Evolutionary conservation across 192 early-diverging fungal genomes (phyloP).

Genomic region (Linnemannia zychae): DNA sequence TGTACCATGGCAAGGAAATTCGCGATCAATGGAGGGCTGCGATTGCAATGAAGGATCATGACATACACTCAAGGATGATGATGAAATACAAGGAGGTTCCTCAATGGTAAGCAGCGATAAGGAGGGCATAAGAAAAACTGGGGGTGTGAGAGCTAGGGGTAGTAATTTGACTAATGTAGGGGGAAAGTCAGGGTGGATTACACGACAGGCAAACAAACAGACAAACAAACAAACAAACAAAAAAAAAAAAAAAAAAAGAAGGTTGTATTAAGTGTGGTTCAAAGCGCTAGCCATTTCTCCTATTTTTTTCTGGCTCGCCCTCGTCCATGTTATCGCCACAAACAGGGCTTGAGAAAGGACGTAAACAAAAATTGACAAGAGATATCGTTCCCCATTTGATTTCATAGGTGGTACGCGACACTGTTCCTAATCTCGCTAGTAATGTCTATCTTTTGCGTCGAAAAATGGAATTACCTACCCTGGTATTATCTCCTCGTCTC

Average conservation of each 20-base stretch:
- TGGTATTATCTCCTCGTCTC: slow-evolving; percentile 50
- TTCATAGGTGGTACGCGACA: slow-evolving; percentile 18
- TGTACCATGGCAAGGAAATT: slow-evolving; percentile 75
- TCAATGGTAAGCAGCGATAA: slow-evolving; percentile 61
- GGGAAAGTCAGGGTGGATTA: no score
- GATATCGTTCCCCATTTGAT: background rate
- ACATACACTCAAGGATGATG: slow-evolving; percentile 82
- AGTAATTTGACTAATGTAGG: no score
- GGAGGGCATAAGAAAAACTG: background rate
- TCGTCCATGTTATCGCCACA: background rate
- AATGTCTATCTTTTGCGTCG: slow-evolving; percentile 24
- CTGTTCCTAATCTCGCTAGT: slow-evolving; percentile 24
- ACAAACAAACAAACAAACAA: background rate
- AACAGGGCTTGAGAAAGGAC: background rate
- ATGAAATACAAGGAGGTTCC: slow-evolving; percentile 81
- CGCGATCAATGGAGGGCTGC: slow-evolving; percentile 55
- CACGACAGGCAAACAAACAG: background rate
- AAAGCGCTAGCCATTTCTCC: background rate
- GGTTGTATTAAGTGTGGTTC: background rate
- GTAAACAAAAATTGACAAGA: background rate
- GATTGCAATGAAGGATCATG: slow-evolving; percentile 58
- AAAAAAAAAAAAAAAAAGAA: background rate
- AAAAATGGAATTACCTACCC: slow-evolving; percentile 29
- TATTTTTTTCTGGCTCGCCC: background rate
- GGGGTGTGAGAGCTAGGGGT: background rate